Percentiles rank a stretch among this genome's conserved stretches.
Evolutionary conservation across 2,329 filamentous ascomycete genomes (phyloP).

Genomic region (Cercospora sp.): DNA sequence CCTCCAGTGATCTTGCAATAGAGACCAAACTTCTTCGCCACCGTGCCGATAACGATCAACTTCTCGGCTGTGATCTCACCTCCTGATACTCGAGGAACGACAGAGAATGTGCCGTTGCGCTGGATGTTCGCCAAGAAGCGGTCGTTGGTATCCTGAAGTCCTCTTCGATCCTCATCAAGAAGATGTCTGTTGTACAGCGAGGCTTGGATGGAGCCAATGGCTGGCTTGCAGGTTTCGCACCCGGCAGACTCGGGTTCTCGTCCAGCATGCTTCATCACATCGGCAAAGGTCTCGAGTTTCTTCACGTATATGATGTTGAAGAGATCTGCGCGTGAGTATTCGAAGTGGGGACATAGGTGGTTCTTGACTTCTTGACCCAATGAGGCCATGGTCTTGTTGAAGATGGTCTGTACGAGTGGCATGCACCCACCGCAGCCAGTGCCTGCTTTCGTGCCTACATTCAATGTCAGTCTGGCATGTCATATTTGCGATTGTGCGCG

Average conservation of each 20-base stretch:
- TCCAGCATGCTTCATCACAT: conserved; percentile 78
- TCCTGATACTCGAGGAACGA: conserved; percentile 77
- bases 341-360: conserved; percentile 80
- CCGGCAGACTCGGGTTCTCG: conserved; percentile 71
- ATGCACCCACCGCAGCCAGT: conserved; percentile 90
- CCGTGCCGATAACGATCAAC: conserved; percentile 77
- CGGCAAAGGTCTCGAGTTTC: conserved; percentile 67
- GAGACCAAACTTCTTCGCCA: conserved; percentile 79
- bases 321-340: conserved; percentile 80
- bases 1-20: conserved; percentile 93
- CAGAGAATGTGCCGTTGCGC: conserved; percentile 85
- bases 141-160: conserved; percentile 89
- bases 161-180: conserved; percentile 68
- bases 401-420: conserved; percentile 84
- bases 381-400: conserved; percentile 81
- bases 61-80: conserved; percentile 88
- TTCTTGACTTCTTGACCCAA: conserved; percentile 89
- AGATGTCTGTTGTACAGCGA: conserved; percentile 83
- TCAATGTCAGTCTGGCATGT: neutral
- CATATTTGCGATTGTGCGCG: neutral
- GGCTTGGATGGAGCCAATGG: conserved; percentile 76
- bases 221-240: conserved; percentile 85
- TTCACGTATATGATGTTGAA: conserved; percentile 88
- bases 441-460: conserved; percentile 71
- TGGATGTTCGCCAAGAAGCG: conserved; percentile 87